A percentile compares a stretch with the other conserved stretches of the same genome.
These are phyloP conservation scores for Dioscorea cayenensis DNA, from an alignment of 116 monocot species.

Conservation along the genomic window DNA sequence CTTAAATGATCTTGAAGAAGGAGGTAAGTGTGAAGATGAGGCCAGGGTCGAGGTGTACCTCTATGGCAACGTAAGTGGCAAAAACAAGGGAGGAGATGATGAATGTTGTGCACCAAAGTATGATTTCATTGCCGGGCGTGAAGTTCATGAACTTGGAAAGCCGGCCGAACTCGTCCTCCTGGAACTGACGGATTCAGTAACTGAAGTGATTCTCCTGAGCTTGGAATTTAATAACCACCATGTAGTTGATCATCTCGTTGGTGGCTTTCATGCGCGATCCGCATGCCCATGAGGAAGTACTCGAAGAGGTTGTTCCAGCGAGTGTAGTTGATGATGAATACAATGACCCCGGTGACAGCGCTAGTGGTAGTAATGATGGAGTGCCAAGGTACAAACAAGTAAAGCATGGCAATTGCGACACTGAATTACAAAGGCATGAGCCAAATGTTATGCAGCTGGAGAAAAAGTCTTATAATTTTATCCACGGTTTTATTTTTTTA, in stretches of 20 bases:
- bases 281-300: constrained; percentile 71
- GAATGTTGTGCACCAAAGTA: constrained; percentile 56
- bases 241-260: constrained; percentile 91
- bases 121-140: constrained; percentile 45
- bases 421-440: constrained; percentile 87
- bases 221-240: constrained; percentile 95
- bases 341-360: constrained; percentile 33
- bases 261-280: constrained; percentile 97
- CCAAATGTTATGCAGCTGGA: constrained; percentile 93
- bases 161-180: constrained; percentile 52
- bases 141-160: constrained; percentile 67
- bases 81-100: constrained; percentile 45
- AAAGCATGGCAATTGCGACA: constrained; percentile 59
- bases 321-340: constrained; percentile 42
- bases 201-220: constrained; percentile 68
- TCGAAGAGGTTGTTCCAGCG: constrained; percentile 71
- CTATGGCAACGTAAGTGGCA: constrained; percentile 33
- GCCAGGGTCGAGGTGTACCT: constrained; percentile 50
- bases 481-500: too few relatives aligned
- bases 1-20: constrained; percentile 62
- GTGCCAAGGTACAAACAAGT: constrained; percentile 47
- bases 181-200: constrained; percentile 29
- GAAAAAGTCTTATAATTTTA: neutral
- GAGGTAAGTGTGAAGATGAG: constrained; percentile 69
- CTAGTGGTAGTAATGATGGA: constrained; percentile 50